Base-by-base conservation (phyloP, 371 early-diverging fungal genomes). In the Capniomyces stellatus region DNA sequence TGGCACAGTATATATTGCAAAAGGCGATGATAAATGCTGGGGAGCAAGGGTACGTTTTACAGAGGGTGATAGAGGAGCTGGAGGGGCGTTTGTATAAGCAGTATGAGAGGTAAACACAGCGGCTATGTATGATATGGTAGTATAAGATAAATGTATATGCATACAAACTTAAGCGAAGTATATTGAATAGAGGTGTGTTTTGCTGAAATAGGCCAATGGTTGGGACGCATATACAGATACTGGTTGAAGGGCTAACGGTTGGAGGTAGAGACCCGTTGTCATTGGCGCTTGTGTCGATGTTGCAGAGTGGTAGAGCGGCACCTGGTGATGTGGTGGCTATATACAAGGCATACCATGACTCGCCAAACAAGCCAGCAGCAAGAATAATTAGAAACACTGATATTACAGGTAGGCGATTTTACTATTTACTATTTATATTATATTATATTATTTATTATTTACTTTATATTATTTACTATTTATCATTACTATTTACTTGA, bases 271-370 rank as follows among this genome's bases (percentile, higher is more conserved):
- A 68, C 29, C 54, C 58, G 1, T 60, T 81, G 8, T 70, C 77
- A 23, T 71, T 67, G 25, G 73, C 79, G 0, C 68, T 78, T 10
- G 72, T 71, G 22, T 68, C 75, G 1, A 78, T 81, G 28, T 62
- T 74, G 22, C 70, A 71, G 49, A 71, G 66, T n/a, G 60, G 63
- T 3, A 62, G 66, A 22, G 73, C 78, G 2, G 74, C 79, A n/a
- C 76, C 79, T 2, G 82, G 81, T 1, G 82, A 82, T 55, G 62
- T 81, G 1, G 63, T 71, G 55, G 58, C 59, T 42, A 74, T 81
- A 13, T 66, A 64, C 57, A 72, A 54, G 55, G 55, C 41, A 21
- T 61, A 51, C 47, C 29, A 54, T 12, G 56, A 30, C 13, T 48
- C 62, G 72, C 74, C 49, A 72, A 28, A 74, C 35, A 58, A 61